Percentiles rank a stretch among this genome's conserved stretches.
Evolutionary conservation across 768 basidiomycete species (phyloP).

Genomic region (Mycena indigotica): DNA sequence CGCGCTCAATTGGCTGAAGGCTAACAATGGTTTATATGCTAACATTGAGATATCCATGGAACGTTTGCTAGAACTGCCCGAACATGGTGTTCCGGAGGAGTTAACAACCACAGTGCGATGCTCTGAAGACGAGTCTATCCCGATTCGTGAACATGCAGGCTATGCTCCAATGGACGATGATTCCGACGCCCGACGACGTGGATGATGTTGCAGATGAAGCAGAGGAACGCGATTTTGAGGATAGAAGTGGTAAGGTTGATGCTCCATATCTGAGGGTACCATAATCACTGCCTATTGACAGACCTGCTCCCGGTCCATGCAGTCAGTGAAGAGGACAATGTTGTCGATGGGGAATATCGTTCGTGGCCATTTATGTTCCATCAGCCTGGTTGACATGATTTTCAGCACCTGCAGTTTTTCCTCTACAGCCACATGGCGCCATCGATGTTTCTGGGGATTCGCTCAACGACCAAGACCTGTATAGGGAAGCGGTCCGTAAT

Average conservation of each 20-base stretch:
- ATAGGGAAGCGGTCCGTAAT: slow-evolving; percentile 29
- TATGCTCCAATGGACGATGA: slow-evolving; percentile 30
- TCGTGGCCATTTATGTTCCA: neutral
- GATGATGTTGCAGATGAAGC: neutral
- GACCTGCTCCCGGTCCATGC: neutral
- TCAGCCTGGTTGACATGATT: neutral
- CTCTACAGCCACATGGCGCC: no score
- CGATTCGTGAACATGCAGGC: slow-evolving; percentile 24
- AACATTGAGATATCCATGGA: slow-evolving; percentile 28
- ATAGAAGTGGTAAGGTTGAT: neutral
- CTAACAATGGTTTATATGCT: slow-evolving; percentile 33
- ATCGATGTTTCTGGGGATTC: slow-evolving; percentile 31
- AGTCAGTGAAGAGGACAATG: neutral
- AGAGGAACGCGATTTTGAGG: neutral
- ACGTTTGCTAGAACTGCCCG: slow-evolving; percentile 28
- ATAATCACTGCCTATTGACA: neutral
- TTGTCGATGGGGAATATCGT: neutral
- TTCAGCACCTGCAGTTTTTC: slow-evolving; percentile 27
- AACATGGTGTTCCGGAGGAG: slow-evolving; percentile 37
- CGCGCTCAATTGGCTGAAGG: slow-evolving; percentile 40
- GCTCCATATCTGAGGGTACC: neutral
- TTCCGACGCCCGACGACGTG: neutral
- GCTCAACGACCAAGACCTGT: slow-evolving; percentile 23
- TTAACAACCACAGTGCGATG: slow-evolving; percentile 24
- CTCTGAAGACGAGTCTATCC: slow-evolving; percentile 15